Evolutionary conservation across 2,329 filamentous ascomycete species (phyloP).

Genomic region (Claviceps cyperi): DNA sequence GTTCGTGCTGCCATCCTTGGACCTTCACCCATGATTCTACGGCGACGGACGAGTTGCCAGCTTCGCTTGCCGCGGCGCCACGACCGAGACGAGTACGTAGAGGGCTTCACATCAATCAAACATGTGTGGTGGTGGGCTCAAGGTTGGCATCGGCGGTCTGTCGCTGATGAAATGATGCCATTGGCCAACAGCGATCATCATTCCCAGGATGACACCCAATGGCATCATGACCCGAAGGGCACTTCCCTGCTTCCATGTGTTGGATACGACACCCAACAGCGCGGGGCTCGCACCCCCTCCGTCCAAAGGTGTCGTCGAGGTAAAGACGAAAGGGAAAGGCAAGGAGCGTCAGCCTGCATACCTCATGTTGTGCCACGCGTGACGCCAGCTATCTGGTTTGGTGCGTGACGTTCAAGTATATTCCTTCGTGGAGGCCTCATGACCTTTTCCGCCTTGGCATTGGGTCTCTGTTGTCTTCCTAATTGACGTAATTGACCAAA

Average conservation of each 20-base stretch:
- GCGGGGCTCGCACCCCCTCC: not conserved
- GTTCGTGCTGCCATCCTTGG: not conserved
- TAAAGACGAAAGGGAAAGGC: not conserved
- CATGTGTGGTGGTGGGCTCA: not conserved
- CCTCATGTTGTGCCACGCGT: not conserved
- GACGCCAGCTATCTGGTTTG: not conserved
- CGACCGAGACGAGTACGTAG: too few species aligned
- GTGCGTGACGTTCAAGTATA: not conserved
- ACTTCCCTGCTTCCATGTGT: not conserved
- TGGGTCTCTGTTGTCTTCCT: not conserved
- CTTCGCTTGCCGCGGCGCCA: too few species aligned
- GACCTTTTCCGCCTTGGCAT: not conserved
- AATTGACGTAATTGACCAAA: not conserved
- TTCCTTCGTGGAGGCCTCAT: not conserved
- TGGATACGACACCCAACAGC: not conserved
- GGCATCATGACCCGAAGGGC: not conserved
- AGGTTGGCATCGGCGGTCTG: not conserved
- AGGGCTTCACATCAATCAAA: not conserved
- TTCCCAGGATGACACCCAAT: not conserved
- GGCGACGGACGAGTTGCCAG: not conserved
- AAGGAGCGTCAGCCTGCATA: not conserved
- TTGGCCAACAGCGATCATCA: not conserved
- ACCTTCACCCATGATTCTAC: not conserved
- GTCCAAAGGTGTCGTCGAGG: not conserved
- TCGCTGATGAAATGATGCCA: not conserved